Conservation (phyloP, 257 asterid genomes). For the Ilex asprella region DNA sequence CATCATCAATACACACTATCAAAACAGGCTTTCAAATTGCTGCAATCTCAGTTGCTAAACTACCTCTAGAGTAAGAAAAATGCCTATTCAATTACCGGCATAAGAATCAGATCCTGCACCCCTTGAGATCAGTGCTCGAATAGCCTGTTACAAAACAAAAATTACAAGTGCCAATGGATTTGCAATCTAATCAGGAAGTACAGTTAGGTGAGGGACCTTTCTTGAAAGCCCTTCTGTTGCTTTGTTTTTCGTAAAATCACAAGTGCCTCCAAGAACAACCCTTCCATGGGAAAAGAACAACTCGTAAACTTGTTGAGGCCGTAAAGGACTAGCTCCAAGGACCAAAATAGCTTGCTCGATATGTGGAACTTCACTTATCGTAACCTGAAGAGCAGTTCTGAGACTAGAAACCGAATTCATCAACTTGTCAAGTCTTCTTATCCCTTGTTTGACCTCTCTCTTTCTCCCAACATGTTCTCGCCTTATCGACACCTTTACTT, state of each 20-base stretch:
- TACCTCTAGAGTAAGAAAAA: neutral
- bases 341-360: slow-evolving; percentile 52
- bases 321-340: slow-evolving; percentile 83
- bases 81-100: slow-evolving; percentile 38
- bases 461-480: slow-evolving; percentile 62
- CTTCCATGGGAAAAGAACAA: slow-evolving; percentile 44
- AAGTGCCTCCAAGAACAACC: slow-evolving; percentile 25
- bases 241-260: slow-evolving; percentile 45
- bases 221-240: slow-evolving; percentile 58
- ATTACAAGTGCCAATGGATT: neutral
- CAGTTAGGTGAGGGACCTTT: slow-evolving; percentile 40
- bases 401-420: slow-evolving; percentile 51
- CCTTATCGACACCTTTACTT: slow-evolving; percentile 42
- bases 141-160: slow-evolving; percentile 44
- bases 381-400: slow-evolving; percentile 55
- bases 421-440: slow-evolving; percentile 67
- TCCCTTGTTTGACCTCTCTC: slow-evolving; percentile 81
- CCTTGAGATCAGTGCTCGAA: slow-evolving; percentile 69
- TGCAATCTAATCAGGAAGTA: neutral
- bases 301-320: slow-evolving; percentile 79
- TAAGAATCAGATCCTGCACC: slow-evolving; percentile 81
- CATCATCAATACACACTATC: neutral
- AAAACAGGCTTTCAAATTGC: slow-evolving; percentile 5
- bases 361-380: slow-evolving; percentile 50
- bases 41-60: neutral